These are phyloP conservation scores for Schoenoplectus tabernaemontani DNA, from an alignment of 202 grass and related monocot genomes.

Conservation along the genomic window DNA sequence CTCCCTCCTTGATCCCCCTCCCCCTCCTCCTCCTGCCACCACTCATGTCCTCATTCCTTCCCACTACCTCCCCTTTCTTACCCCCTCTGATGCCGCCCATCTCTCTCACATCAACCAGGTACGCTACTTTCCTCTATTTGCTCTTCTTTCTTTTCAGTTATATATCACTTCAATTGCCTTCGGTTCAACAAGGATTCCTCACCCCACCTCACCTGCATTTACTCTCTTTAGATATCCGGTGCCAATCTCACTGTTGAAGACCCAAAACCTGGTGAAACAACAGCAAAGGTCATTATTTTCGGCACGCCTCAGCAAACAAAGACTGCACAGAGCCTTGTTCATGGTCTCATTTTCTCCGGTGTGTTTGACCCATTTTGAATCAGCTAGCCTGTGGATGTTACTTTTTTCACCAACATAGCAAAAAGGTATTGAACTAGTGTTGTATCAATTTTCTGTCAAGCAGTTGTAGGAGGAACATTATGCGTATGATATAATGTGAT, in stretches of 20 bases:
- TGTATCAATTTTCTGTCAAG: background rate
- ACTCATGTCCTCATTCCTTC: background rate
- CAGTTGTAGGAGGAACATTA: background rate
- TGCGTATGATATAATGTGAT: background rate
- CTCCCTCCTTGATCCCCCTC: background rate
- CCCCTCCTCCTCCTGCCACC: background rate
- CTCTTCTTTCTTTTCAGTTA: too few species aligned
- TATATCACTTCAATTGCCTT: too few species aligned
- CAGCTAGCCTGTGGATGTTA: background rate
- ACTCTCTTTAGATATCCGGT: background rate
- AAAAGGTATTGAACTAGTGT: background rate
- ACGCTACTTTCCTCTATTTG: background rate
- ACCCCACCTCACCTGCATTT: too few species aligned
- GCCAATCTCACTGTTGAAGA: constrained; percentile 15
- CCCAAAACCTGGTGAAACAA: background rate
- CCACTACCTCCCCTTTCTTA: background rate
- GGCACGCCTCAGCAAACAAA: constrained; percentile 16
- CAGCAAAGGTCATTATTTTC: background rate
- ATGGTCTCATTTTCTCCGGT: constrained; percentile 10
- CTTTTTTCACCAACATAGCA: background rate
- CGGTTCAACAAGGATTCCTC: too few species aligned
- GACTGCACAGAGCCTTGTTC: constrained; percentile 20
- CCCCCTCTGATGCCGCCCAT: background rate
- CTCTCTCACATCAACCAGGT: constrained; percentile 10
- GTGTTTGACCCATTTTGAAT: constrained; percentile 21